Conservation (phyloP, 2,329 filamentous ascomycete genomes). For the Sporothrix protearum region DNA sequence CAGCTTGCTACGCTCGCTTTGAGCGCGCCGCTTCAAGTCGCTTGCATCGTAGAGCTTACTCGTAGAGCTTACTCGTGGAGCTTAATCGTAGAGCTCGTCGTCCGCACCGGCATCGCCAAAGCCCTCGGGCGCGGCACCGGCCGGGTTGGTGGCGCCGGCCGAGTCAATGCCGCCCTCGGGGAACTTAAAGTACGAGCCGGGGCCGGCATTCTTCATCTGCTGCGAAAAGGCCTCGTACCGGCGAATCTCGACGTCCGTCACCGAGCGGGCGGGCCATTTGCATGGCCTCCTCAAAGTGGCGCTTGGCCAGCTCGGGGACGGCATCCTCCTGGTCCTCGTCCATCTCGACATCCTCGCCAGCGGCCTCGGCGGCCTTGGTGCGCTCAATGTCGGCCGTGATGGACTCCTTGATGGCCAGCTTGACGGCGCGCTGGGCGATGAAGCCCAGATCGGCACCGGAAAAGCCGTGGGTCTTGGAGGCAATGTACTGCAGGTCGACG, state of each 20-base stretch:
- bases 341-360: constrained; percentile 77
- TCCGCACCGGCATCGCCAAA: constrained; percentile 89
- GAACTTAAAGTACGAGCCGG: constrained; percentile 98
- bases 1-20: constrained; percentile 48
- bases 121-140: constrained; percentile 40
- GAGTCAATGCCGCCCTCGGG: constrained; percentile 67
- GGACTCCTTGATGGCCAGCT: constrained; percentile 98
- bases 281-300: constrained; percentile 99
- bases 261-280: constrained; percentile 85
- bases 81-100: constrained; percentile 92
- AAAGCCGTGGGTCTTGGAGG: constrained; percentile 96
- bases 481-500: constrained; percentile 86
- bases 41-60: constrained; percentile 56
- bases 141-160: constrained; percentile 56
- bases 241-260: constrained; percentile 94
- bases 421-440: constrained; percentile 97
- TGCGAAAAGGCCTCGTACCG: constrained; percentile 98
- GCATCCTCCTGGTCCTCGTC: constrained; percentile 85
- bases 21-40: constrained; percentile 33
- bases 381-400: constrained; percentile 87
- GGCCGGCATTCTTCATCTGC: constrained; percentile 97
- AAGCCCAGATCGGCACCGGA: constrained; percentile 99
- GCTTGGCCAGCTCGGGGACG: constrained; percentile 91
- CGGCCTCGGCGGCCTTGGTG: constrained; percentile 80
- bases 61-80: constrained; percentile 78